These are phyloP conservation scores for Dryadomyces quercus-mongolicae DNA, from an alignment of 2,329 filamentous ascomycete species.

Conservation along the genomic window DNA sequence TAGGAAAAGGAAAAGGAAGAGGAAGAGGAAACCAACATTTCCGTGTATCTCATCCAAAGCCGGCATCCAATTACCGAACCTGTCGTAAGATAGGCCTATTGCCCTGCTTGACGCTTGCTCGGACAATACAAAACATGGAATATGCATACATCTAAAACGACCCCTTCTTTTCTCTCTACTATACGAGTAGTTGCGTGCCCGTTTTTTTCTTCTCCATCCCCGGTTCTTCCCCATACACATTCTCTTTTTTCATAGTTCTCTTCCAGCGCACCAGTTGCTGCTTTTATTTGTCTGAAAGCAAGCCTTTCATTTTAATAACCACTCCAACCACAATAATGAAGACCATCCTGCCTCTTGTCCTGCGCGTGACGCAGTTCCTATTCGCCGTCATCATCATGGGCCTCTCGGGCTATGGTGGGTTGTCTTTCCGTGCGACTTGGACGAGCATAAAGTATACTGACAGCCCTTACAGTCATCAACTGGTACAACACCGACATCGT, in stretches of 20 bases:
- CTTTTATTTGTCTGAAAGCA: conserved; percentile 7
- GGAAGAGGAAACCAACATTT: too few species aligned
- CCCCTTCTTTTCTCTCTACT: too few species aligned
- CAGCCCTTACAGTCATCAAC: conserved; percentile 39
- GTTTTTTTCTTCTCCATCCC: too few species aligned
- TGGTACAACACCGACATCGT: conserved; percentile 47
- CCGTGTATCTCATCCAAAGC: too few species aligned
- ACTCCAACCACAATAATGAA: conserved; percentile 23
- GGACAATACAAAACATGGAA: too few species aligned
- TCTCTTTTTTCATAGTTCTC: conserved; percentile 2
- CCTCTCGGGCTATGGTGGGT: conserved; percentile 36
- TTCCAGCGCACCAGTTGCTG: conserved; percentile 4
- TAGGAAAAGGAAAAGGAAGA: too few species aligned
- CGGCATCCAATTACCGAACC: too few species aligned
- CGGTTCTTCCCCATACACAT: not conserved
- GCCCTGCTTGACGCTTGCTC: too few species aligned
- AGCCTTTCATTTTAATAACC: conserved; percentile 2
- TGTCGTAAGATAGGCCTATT: too few species aligned
- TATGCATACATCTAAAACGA: too few species aligned
- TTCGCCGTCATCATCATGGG: conserved; percentile 33
- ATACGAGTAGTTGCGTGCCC: too few species aligned
- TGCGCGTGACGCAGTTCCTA: conserved; percentile 33
- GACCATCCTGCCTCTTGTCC: conserved; percentile 24
- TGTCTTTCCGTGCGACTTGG: not conserved
- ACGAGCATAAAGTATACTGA: conserved; percentile 2